These are phyloP conservation scores for Cordyceps fumosorosea DNA, from an alignment of 2,329 filamentous ascomycete genomes.

Conservation along the genomic window DNA sequence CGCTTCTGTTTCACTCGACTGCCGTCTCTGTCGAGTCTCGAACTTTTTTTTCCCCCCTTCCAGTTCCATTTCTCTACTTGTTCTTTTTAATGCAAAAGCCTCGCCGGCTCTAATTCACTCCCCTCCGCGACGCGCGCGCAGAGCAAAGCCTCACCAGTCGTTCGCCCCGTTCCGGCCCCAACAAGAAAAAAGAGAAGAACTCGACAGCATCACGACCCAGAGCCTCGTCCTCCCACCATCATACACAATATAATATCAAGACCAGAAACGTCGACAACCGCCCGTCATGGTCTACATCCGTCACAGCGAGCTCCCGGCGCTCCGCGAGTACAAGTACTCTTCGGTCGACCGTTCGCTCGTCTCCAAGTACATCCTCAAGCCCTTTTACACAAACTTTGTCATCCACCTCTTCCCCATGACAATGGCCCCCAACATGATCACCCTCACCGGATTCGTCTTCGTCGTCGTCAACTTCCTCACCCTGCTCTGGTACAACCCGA, in stretches of 20 bases:
- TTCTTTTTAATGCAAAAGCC: not conserved
- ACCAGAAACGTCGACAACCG: not conserved
- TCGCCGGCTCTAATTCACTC: not conserved
- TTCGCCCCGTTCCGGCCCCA: not conserved
- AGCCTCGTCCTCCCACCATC: not conserved
- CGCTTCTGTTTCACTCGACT: not conserved
- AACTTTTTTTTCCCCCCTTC: not conserved
- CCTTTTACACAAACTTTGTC: constrained; percentile 92
- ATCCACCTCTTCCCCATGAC: constrained; percentile 92
- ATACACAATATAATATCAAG: not conserved
- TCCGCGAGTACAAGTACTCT: constrained; percentile 94
- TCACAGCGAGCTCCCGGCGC: constrained; percentile 77
- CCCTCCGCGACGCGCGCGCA: not conserved
- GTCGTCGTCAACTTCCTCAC: constrained; percentile 86
- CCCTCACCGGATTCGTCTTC: constrained; percentile 83
- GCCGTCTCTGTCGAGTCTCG: not conserved
- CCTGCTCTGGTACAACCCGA: constrained; percentile 93
- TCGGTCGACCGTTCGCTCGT: constrained; percentile 83
- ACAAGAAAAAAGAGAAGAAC: not conserved
- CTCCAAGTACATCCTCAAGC: constrained; percentile 91
- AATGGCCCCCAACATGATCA: constrained; percentile 89
- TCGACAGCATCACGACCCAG: not conserved
- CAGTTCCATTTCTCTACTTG: not conserved
- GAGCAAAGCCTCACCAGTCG: not conserved
- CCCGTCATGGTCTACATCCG: constrained; percentile 86